phyloP scores from a whole-genome alignment of 78 protist species.

The Isochrysis galbana region DNA sequence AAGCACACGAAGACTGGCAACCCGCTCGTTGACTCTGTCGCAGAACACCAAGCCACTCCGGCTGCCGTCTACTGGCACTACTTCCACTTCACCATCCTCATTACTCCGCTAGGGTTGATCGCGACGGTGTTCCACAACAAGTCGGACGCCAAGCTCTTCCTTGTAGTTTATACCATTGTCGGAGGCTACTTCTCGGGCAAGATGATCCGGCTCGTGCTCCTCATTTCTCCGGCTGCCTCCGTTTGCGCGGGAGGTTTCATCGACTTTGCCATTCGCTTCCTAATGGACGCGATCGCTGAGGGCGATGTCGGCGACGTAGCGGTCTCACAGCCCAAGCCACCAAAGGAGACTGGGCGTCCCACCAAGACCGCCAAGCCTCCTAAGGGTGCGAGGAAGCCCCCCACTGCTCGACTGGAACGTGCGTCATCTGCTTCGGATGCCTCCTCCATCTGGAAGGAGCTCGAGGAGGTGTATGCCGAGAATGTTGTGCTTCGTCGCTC shows the following conservation, averaged over 20 bases:
- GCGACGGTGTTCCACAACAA: not conserved
- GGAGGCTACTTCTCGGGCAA: slow-evolving; percentile 16
- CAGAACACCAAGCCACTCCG: slow-evolving; percentile 45
- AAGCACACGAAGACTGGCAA: slow-evolving; percentile 44
- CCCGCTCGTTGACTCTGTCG: slow-evolving; percentile 53
- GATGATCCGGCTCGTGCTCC: slow-evolving; percentile 25
- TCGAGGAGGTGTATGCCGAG: not conserved
- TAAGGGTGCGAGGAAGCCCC: too few species aligned
- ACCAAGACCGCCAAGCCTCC: too few species aligned
- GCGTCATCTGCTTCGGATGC: too few species aligned
- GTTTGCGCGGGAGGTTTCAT: not conserved
- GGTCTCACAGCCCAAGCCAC: too few species aligned
- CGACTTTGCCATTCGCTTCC: not conserved
- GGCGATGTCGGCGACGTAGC: too few species aligned
- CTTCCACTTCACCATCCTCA: not conserved
- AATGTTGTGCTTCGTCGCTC: not conserved
- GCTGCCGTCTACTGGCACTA: not conserved
- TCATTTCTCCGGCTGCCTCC: not conserved
- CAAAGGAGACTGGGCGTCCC: too few species aligned
- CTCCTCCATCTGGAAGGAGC: not conserved
- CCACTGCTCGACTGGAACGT: too few species aligned
- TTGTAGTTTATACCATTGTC: slow-evolving; percentile 17
- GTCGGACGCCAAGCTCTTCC: not conserved
- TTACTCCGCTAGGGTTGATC: not conserved
- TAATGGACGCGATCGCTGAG: not conserved